Base-by-base conservation (phyloP, 1,284 basidiomycete species). In the Stygiomarasmius scandens region DNA sequence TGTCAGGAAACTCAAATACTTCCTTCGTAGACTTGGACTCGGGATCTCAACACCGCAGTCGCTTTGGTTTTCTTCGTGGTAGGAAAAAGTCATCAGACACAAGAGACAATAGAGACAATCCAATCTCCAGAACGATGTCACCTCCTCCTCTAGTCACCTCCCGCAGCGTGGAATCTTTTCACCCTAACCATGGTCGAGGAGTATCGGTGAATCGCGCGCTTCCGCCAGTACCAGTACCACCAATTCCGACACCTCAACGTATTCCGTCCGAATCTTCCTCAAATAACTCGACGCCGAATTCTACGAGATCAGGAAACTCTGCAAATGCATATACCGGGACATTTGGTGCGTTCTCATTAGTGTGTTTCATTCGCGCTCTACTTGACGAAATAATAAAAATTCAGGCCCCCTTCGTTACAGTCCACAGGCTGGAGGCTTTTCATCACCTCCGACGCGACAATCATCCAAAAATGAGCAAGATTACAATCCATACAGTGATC, bases 161-260 rank as follows among this genome's bases (percentile, higher is more conserved):
- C 10, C 58, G 50, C 34, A 59, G 50, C 38, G 25, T 51, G 9
- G 58, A 59, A 20, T 52, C 58, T 19, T 32, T 59, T 3, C 20
- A 55, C 55, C 19, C 38, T 1, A 11, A 22, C 12, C 25, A 54
- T 14, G 27, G 27, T 4, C 6, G 46, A 19, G 8, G 12, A 14
- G 16, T 44, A 16, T 25, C 49, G 16, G 36, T 47, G 3, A 27
- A 25, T 2, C 54, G 48, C 24, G 49, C 49, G 23, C 54, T 59
- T 4, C 58, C 58, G 10, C 58, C 58, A 16, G 19, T 32, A 32
- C 58, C 58, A 16, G 19, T 32, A 32, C 29, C 29, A 32, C 29
- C 29, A 32, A 32, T 32, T 12, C 29, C 29, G 29, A 12, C 12
- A 12, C 29, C 29, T 5, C 29, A 32, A 12, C 54, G 34, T 2